These are phyloP conservation scores for Hymenoscyphus linearis DNA, from an alignment of 2,329 filamentous ascomycete genomes.

Conservation along the genomic window DNA sequence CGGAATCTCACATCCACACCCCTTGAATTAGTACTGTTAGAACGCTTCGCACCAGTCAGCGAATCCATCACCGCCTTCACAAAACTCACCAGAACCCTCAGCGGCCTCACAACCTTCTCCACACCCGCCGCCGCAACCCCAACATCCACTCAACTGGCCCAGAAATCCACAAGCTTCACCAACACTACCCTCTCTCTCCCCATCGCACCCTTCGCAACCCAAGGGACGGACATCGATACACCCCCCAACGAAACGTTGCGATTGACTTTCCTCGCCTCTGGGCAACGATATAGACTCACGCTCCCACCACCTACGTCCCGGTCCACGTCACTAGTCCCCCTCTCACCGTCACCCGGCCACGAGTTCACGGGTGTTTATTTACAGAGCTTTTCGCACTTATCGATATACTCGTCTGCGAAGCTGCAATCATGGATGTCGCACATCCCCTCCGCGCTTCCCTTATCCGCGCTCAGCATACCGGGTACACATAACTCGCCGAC, in stretches of 20 bases:
- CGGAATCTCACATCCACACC: constrained; percentile 74
- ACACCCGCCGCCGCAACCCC: constrained; percentile 29
- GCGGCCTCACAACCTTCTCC: constrained; percentile 41
- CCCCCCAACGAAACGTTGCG: constrained; percentile 63
- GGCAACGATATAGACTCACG: constrained; percentile 66
- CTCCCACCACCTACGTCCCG: constrained; percentile 57
- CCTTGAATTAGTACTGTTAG: constrained; percentile 67
- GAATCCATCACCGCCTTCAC: constrained; percentile 31
- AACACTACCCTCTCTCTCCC: constrained; percentile 57
- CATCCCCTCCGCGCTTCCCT: constrained; percentile 63
- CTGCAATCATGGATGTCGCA: constrained; percentile 76
- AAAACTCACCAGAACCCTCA: constrained; percentile 43
- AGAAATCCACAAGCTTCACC: constrained; percentile 55
- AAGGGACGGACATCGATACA: constrained; percentile 55
- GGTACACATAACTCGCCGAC: constrained; percentile 95
- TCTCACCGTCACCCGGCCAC: constrained; percentile 45
- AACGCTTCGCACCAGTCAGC: constrained; percentile 60
- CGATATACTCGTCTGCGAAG: constrained; percentile 66
- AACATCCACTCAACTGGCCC: constrained; percentile 33
- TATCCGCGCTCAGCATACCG: constrained; percentile 81
- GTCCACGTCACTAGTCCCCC: constrained; percentile 55
- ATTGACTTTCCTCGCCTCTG: constrained; percentile 61
- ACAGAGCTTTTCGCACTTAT: constrained; percentile 46
- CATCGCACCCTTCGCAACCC: constrained; percentile 63
- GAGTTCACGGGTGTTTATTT: constrained; percentile 65